Conservation (phyloP, 106 monocot species). For the Phalaenopsis aphrodite region DNA sequence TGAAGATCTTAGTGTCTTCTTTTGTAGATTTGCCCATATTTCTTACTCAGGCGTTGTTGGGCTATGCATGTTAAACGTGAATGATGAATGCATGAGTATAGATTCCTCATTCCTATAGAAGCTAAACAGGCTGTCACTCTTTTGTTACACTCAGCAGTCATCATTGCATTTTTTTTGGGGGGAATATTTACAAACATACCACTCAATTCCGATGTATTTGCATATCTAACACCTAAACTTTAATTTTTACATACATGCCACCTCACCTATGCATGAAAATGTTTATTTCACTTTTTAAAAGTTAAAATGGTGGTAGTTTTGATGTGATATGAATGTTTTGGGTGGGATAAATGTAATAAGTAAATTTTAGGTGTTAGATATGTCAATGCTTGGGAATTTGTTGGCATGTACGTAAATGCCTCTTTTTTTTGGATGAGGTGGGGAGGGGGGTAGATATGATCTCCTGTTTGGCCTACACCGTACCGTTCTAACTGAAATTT, state of each 20-base stretch:
- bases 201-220: too few relatives aligned
- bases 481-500: not conserved
- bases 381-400: too few relatives aligned
- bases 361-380: too few relatives aligned
- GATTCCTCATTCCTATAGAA: not conserved
- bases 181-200: too few relatives aligned
- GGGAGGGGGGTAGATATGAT: not conserved
- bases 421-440: not conserved
- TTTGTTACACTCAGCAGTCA: not conserved
- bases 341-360: too few relatives aligned
- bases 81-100: not conserved
- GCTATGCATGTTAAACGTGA: not conserved
- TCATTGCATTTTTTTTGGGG: not conserved
- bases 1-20: not conserved
- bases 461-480: not conserved
- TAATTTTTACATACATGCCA: too few relatives aligned
- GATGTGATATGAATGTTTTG: too few relatives aligned
- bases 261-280: too few relatives aligned
- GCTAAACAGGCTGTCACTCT: not conserved
- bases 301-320: too few relatives aligned
- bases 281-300: too few relatives aligned
- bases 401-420: too few relatives aligned
- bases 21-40: not conserved
- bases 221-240: too few relatives aligned
- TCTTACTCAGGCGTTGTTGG: not conserved